Conservation (phyloP, 257 asterid genomes). For the Salvia splendens region DNA sequence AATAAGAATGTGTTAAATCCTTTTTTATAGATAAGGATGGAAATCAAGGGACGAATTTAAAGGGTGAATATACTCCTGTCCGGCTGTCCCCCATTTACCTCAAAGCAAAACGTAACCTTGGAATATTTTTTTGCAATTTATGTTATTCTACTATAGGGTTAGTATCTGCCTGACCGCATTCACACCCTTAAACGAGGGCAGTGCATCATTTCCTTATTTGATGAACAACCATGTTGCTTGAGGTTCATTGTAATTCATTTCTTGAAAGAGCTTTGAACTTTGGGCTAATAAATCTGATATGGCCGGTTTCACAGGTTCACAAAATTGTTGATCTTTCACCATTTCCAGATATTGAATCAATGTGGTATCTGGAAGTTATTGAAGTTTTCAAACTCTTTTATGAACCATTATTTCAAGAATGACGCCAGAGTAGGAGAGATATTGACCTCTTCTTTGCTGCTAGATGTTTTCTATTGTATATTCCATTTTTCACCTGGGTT, state of each 20-base stretch:
- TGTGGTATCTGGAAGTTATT: slow-evolving; percentile 94
- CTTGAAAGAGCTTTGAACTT: slow-evolving; percentile 5
- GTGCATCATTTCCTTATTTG: not conserved
- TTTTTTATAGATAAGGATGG: too few species aligned
- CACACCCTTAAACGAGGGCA: not conserved
- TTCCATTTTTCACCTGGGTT: slow-evolving; percentile 3
- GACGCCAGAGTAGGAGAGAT: slow-evolving; percentile 25
- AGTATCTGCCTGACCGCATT: not conserved
- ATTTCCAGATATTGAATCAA: slow-evolving; percentile 80
- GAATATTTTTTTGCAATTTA: not conserved
- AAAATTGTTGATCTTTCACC: slow-evolving; percentile 81
- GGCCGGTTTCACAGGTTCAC: slow-evolving; percentile 69
- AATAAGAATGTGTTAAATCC: too few species aligned
- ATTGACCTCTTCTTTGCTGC: slow-evolving; percentile 10
- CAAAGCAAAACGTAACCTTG: too few species aligned
- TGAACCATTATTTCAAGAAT: slow-evolving; percentile 51
- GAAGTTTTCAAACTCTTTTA: slow-evolving; percentile 85
- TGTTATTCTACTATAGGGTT: not conserved
- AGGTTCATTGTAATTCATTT: not conserved
- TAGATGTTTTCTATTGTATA: slow-evolving; percentile 16
- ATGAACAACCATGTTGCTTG: not conserved
- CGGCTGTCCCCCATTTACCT: too few species aligned
- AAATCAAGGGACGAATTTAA: too few species aligned
- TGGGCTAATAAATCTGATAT: slow-evolving; percentile 5
- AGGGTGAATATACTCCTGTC: too few species aligned